Percentiles rank a stretch among this genome's conserved stretches.
Evolutionary conservation across 106 monocot genomes (phyloP).

Genomic region (Apostasia shenzhenica): DNA sequence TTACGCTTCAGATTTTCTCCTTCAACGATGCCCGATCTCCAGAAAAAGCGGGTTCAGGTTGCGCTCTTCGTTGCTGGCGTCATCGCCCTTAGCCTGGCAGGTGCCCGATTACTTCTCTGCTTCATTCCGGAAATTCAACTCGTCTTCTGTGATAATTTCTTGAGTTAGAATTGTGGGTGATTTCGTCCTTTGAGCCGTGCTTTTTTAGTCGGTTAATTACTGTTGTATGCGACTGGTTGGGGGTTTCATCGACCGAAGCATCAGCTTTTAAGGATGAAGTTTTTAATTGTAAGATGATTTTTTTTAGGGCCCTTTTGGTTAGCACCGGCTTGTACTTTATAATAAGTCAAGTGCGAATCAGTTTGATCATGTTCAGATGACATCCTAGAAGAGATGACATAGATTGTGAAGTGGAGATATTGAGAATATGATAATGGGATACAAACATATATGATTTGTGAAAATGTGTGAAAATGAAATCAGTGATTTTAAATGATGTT

Average conservation of each 20-base stretch:
- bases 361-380: too few species aligned
- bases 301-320: not conserved
- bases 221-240: not conserved
- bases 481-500: too few species aligned
- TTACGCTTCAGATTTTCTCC: not conserved
- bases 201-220: not conserved
- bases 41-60: slow-evolving; percentile 55
- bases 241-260: not conserved
- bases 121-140: not conserved
- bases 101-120: slow-evolving; percentile 10
- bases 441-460: too few species aligned
- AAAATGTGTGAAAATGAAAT: too few species aligned
- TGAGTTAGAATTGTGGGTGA: not conserved
- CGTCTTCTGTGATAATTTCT: not conserved
- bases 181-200: not conserved
- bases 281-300: not conserved
- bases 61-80: slow-evolving; percentile 35
- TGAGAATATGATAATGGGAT: too few species aligned
- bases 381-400: too few species aligned
- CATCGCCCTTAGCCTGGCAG: slow-evolving; percentile 69
- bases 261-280: not conserved
- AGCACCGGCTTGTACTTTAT: too few species aligned
- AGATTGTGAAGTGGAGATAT: too few species aligned
- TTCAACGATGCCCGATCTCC: slow-evolving; percentile 42
- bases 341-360: too few species aligned